A percentile compares a stretch with the other conserved stretches of the same genome.
Evolutionary conservation across 441 rosid genomes (phyloP).

Genomic region (Kokia cookei): DNA sequence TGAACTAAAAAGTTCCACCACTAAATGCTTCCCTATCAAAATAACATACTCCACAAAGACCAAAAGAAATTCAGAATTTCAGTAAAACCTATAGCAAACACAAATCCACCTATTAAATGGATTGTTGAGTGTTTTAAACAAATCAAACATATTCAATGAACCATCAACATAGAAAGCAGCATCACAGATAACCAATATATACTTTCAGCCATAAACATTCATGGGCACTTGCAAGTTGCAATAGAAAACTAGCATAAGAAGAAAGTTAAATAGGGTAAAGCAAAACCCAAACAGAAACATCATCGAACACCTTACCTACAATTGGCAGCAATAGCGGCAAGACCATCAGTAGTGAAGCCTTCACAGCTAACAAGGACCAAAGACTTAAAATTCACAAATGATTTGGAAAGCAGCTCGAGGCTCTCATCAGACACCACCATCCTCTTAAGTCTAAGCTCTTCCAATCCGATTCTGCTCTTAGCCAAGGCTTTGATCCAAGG

Average conservation of each 20-base stretch:
- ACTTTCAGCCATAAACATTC: neutral
- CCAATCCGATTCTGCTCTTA: conserved; percentile 40
- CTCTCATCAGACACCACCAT: conserved; percentile 85
- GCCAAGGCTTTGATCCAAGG: conserved; percentile 83
- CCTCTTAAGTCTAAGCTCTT: conserved; percentile 87
- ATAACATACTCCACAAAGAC: neutral
- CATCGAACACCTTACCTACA: conserved; percentile 48
- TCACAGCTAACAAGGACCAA: conserved; percentile 89
- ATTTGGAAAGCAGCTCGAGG: conserved; percentile 61
- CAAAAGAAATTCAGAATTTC: too few species aligned
- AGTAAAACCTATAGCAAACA: neutral
- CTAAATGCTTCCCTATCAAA: neutral
- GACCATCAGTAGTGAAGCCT: conserved; percentile 83
- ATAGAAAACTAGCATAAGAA: neutral
- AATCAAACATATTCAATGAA: neutral
- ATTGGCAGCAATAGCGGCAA: conserved; percentile 84
- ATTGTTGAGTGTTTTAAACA: too few species aligned
- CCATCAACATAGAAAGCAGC: neutral
- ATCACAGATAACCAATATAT: neutral
- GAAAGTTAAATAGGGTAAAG: neutral
- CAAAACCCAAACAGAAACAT: neutral
- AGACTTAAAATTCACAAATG: conserved; percentile 65
- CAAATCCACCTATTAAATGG: neutral
- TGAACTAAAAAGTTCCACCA: neutral
- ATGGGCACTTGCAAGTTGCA: neutral